Evolutionary conservation across 2,329 filamentous ascomycete genomes (phyloP), one percentile per base, ranked within the genome.

Genomic region (Cryphonectria nitschkei): DNA sequence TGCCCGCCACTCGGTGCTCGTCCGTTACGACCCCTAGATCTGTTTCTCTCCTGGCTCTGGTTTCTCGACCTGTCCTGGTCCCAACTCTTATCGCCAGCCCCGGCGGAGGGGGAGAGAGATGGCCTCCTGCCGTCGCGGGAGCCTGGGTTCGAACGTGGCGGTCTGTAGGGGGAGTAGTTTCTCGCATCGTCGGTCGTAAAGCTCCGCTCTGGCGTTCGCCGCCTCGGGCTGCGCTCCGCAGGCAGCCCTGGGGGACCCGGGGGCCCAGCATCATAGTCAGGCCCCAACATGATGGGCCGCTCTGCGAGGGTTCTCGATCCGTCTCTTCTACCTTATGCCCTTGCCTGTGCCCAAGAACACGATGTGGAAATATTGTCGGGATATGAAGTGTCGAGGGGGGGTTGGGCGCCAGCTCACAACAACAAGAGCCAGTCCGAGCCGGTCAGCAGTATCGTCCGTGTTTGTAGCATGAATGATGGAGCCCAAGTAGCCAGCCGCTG

Each of bases 1-100:
- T 88, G 79, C 75, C 88, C 86, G 54, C 89, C 88, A 77, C 88
- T 90, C 62, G 84, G 82, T 68, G 85, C 85, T 75, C 88, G 84
- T 65, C 86, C 85, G 76, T 82, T 84, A 75, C 86, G 83, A 63
- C 82, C 84, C 76, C 86, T 82, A 71, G 88, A 89, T 74, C 87
- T 81, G 75, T 86, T 89, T 71, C 87, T 84, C 79, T 91, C 89
- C 74, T 78, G 82, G 79, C 87, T 89, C 76, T 81, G 84, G 75
- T 86, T 82, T 75, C 78, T 79, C n/a, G 77, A 74, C 26, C 77
- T 74, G 22, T 75, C 76, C 19, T 74, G 74, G 72, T 71, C 67
- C 69, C 69, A 73, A 60, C 62, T 73, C 58, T 65, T 69, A 32
- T 73, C 71, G 43, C 69, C 66, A 22, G 71, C 69, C 39, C 62